A percentile compares a stretch with the other conserved stretches of the same genome.
phyloP scores from a whole-genome alignment of 371 early-diverging fungal species.

The Mucor lusitanicus region DNA sequence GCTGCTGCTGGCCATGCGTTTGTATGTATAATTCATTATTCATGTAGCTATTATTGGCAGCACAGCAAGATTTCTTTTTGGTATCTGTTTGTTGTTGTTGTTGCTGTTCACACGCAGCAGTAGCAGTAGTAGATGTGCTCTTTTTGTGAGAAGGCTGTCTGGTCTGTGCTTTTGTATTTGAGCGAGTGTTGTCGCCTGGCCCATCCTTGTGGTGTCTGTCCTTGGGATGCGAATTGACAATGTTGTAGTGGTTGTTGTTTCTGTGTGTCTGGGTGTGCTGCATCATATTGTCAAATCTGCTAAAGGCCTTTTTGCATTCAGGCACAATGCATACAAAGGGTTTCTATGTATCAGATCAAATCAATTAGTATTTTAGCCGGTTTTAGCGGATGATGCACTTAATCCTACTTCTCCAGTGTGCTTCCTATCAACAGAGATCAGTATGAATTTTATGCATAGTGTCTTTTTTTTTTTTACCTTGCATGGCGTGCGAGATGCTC shows the following conservation, averaged over 20 bases:
- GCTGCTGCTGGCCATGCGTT: background rate
- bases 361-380: background rate
- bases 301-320: conserved; percentile 56
- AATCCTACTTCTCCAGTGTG: conserved; percentile 61
- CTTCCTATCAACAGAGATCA: conserved; percentile 34
- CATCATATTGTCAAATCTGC: conserved; percentile 68
- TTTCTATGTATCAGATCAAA: conserved; percentile 24
- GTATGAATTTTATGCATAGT: background rate
- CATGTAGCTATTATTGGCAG: background rate
- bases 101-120: conserved; percentile 1
- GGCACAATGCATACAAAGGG: conserved; percentile 60
- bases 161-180: conserved; percentile 17
- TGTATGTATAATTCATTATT: background rate
- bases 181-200: background rate
- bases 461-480: conserved; percentile 35
- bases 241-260: conserved; percentile 2
- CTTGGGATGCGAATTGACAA: background rate
- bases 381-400: background rate
- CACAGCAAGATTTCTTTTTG: background rate
- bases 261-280: conserved; percentile 66
- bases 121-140: background rate
- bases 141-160: background rate
- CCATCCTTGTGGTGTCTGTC: background rate
- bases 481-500: conserved; percentile 64
- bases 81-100: background rate